Base-by-base conservation (phyloP, 148 eudicot species). In the Amaranthus hypochondriacus region DNA sequence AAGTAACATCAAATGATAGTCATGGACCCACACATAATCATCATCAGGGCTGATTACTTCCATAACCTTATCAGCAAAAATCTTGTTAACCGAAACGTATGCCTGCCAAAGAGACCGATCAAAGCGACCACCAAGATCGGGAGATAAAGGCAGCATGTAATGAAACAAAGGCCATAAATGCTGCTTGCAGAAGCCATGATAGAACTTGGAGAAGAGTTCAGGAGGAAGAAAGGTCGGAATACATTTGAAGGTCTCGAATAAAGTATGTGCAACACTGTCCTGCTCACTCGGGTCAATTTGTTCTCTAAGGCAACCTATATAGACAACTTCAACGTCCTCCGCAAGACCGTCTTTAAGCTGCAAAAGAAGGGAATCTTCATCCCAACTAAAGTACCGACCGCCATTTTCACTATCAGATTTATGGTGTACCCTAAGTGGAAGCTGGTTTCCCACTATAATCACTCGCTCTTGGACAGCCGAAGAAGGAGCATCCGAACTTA, bases 131-230 rank as follows among this genome's bases (percentile, higher is more conserved):
- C 97, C 97, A 62, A 89, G 90, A 70, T 89, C 92, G 0, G 97
- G 94, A 21, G 94, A 92, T 51, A 89, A 66, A 73, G 97, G 97
- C 78, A 92, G 90, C 94, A 92, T 92, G 78, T 92, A 92, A 80
- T 92, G 97, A 80, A 92, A 91, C 74, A 91, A 78, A 70, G 97
- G 97, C 93, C 97, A 91, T 11, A 91, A 70, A 48, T 91, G 91
- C 74, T 89, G 93, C 82, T 91, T 91, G 76, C 97, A 91, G 63
- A 91, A 91, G 12, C 97, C 92, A 74, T 87, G 97, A 79, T 92
- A 92, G 80, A 82, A 92, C 69, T 86, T 92, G 73, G 76, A 80
- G 61, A 87, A 84, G 42, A 92, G 84, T 12, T 89, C 97, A 3
- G 90, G 87, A 6, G 94, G 94, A 42, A 92, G 82, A 68, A 92